A percentile compares a stretch with the other conserved stretches of the same genome.
These are phyloP conservation scores for Penicillium longicatenatum DNA, from an alignment of 495 filamentous ascomycete species.

Conservation along the genomic window DNA sequence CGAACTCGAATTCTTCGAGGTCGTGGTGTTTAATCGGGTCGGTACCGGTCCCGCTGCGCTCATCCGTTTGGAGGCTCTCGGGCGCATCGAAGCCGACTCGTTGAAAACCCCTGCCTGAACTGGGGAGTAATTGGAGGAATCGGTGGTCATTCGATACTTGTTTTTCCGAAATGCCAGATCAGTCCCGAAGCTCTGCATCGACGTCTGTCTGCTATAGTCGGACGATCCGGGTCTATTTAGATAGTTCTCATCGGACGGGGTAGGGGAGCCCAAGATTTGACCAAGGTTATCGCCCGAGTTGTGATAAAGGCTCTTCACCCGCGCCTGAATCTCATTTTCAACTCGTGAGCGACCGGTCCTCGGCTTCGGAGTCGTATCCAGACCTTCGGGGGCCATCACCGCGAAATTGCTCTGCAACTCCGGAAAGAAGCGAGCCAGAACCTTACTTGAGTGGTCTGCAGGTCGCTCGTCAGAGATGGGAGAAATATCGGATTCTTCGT, in stretches of 20 bases:
- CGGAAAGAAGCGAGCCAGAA: slow-evolving; percentile 35
- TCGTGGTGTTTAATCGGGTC: slow-evolving; percentile 7
- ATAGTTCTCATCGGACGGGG: slow-evolving; percentile 2
- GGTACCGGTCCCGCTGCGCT: background rate
- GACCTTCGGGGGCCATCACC: slow-evolving; percentile 21
- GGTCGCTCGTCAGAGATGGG: slow-evolving; percentile 28
- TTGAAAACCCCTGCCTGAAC: background rate
- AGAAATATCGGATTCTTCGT: slow-evolving; percentile 33
- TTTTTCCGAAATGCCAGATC: slow-evolving; percentile 10
- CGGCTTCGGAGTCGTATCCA: slow-evolving; percentile 12
- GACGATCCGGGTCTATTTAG: slow-evolving; percentile 34
- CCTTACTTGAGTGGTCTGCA: slow-evolving; percentile 10
- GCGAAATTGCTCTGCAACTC: slow-evolving; percentile 34
- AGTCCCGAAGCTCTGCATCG: slow-evolving; percentile 32
- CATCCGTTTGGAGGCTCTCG: background rate
- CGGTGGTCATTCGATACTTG: background rate
- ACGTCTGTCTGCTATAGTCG: slow-evolving; percentile 39
- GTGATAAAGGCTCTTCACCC: slow-evolving; percentile 22
- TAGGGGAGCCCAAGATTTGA: background rate
- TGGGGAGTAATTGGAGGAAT: background rate
- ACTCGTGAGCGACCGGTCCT: slow-evolving; percentile 9
- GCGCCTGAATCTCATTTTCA: slow-evolving; percentile 22
- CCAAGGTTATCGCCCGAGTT: slow-evolving; percentile 2
- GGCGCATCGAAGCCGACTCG: too few species aligned
- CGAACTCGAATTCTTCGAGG: slow-evolving; percentile 22